Evolutionary conservation across 2,329 filamentous ascomycete genomes (phyloP), one percentile per base, ranked within the genome.

Genomic region (Coleophoma crateriformis): DNA sequence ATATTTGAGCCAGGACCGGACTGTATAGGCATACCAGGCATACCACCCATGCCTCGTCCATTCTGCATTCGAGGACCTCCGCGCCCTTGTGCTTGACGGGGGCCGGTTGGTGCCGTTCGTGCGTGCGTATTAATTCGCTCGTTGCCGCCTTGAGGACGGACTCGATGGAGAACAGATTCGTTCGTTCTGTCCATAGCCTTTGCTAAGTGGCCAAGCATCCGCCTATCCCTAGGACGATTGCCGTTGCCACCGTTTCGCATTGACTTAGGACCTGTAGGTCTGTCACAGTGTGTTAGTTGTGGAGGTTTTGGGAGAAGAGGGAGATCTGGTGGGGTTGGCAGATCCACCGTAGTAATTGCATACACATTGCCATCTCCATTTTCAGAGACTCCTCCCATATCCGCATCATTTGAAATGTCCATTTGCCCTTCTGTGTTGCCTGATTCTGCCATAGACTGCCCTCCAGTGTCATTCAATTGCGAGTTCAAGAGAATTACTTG

Each of bases 211-310:
- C 90, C 89, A 50, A 96, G 76, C 75, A 96, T 84, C 54, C 89
- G 83, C 67, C 90, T 90, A 51, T 88, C 87, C 58, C 88, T 83
- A 48, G 81, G 78, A 49, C 77, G 75, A 64, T 40, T 68, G 63
- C 52, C 64, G 51, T 22, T 27, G 48, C 65, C 64, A 47, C 81
- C 81, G 65, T 87, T 89, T 63, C 94, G 87, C 90, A 97, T 96
- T 33, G 91, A 90, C 67, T 91, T 94, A 15, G 94, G 94, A 50
- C 92, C 94, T 46, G 90, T 97, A 10, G 94, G 94, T 63, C 92
- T 96, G 62, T 51, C 32, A 33, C 41, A 22, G 35, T 39, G 38
- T 50, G 71, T 80, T 68, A 79, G 73, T 64, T 57, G 51, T n/a
- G 20, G 37, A 42, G 55, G 42, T 41, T 50, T 58, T 42, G 22